Conservation (phyloP, 1,139 yeast species). For the Arxiozyma slooffiae region DNA sequence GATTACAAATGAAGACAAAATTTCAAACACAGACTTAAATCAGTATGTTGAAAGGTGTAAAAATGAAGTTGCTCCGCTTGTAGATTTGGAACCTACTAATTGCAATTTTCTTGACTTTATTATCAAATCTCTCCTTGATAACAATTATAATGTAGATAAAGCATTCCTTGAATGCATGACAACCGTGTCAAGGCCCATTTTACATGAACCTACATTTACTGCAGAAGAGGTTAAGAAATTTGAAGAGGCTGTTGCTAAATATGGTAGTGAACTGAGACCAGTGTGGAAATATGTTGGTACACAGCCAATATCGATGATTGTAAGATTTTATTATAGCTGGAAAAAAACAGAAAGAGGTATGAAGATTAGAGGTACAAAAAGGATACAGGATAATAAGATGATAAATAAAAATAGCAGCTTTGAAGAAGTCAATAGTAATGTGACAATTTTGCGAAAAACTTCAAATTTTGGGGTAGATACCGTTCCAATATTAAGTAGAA, state of each 20-base stretch:
- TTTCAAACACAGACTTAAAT: constrained; percentile 36
- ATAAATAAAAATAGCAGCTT: neutral
- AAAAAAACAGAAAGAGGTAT: constrained; percentile 72
- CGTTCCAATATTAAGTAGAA: constrained; percentile 13
- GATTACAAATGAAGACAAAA: constrained; percentile 39
- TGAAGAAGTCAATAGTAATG: neutral
- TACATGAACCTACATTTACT: constrained; percentile 69
- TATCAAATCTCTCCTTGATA: constrained; percentile 44
- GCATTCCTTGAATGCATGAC: constrained; percentile 37
- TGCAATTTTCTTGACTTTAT: constrained; percentile 79
- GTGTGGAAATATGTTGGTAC: constrained; percentile 60
- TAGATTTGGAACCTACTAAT: constrained; percentile 41
- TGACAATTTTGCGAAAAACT: neutral
- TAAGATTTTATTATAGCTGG: constrained; percentile 82
- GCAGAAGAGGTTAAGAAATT: constrained; percentile 55
- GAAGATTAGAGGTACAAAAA: constrained; percentile 52
- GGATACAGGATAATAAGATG: neutral
- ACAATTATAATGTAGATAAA: constrained; percentile 39
- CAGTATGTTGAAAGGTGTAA: constrained; percentile 45
- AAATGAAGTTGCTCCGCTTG: constrained; percentile 43
- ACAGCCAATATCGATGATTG: constrained; percentile 67
- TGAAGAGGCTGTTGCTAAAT: constrained; percentile 62
- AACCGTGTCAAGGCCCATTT: constrained; percentile 44
- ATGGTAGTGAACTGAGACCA: constrained; percentile 74
- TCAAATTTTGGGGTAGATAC: neutral